Percentiles rank a stretch among this genome's conserved stretches.
Conservation (phyloP, 495 filamentous ascomycete genomes). For the Aspergillus diversus region DNA sequence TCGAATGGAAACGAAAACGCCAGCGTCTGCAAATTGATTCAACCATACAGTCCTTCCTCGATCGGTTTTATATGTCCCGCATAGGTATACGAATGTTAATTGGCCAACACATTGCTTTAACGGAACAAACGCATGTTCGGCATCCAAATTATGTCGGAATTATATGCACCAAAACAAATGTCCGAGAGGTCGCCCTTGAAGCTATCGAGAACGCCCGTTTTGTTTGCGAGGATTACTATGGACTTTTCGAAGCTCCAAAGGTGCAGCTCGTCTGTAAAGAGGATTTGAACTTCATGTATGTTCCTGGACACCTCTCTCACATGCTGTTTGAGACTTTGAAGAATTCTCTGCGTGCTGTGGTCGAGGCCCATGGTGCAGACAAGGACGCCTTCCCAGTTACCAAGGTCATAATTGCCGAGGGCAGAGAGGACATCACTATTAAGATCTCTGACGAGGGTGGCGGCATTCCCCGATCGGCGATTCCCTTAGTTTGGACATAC, state of each 20-base stretch:
- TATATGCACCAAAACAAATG: constrained; percentile 98
- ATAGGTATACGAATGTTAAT: constrained; percentile 99
- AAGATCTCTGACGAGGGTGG: constrained; percentile 97
- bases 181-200: constrained; percentile 92
- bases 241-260: constrained; percentile 95
- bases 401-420: constrained; percentile 95
- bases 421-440: constrained; percentile 97
- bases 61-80: constrained; percentile 99
- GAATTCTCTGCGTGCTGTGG: constrained; percentile 94
- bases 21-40: constrained; percentile 98
- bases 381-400: constrained; percentile 95
- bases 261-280: constrained; percentile 94
- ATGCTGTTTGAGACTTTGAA: constrained; percentile 99
- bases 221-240: constrained; percentile 98
- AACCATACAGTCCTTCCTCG: constrained; percentile 93
- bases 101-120: constrained; percentile 95
- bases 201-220: constrained; percentile 98
- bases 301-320: constrained; percentile 94
- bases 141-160: constrained; percentile 96
- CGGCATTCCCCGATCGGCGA: constrained; percentile 86
- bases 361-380: constrained; percentile 93
- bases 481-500: constrained; percentile 98
- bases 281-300: constrained; percentile 97
- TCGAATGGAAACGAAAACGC: constrained; percentile 94
- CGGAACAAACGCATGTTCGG: constrained; percentile 82